These are phyloP conservation scores for Cinchona pubescens DNA, from an alignment of 257 asterid species.

Conservation along the genomic window DNA sequence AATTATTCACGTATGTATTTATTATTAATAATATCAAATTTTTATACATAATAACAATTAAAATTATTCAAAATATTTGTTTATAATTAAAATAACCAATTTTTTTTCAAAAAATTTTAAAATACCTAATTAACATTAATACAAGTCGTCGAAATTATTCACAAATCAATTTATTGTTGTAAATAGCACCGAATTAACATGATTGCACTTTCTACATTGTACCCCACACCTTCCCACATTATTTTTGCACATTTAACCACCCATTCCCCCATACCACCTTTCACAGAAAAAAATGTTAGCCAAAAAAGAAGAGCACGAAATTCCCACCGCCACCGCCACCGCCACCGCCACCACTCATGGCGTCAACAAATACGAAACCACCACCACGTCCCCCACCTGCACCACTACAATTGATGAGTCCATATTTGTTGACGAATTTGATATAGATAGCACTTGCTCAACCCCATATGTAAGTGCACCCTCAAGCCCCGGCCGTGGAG, in stretches of 20 bases:
- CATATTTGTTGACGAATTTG: conserved; percentile 39
- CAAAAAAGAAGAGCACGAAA: conserved; percentile 21
- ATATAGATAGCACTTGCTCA: conserved; percentile 69
- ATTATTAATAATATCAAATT: no score
- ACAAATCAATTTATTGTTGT: no score
- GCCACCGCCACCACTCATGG: not conserved
- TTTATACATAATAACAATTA: no score
- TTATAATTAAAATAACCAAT: no score
- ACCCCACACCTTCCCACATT: conserved; percentile 5
- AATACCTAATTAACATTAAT: no score
- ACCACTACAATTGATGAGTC: conserved; percentile 15
- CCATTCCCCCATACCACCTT: not conserved
- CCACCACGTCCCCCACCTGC: conserved; percentile 6
- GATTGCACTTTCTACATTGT: no score
- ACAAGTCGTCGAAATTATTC: no score
- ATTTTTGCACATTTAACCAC: conserved; percentile 20
- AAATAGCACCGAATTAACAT: no score
- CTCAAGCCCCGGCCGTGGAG: conserved; percentile 81
- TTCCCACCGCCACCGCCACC: conserved; percentile 29
- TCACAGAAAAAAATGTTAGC: conserved; percentile 41
- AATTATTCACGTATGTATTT: no score
- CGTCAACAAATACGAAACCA: not conserved
- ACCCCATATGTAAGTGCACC: conserved; percentile 96
- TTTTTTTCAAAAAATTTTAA: no score
- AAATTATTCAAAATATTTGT: no score